Evolutionary conservation across 352 stramenopile genomes (phyloP).

Genomic region (Paralagenidium karlingii): DNA sequence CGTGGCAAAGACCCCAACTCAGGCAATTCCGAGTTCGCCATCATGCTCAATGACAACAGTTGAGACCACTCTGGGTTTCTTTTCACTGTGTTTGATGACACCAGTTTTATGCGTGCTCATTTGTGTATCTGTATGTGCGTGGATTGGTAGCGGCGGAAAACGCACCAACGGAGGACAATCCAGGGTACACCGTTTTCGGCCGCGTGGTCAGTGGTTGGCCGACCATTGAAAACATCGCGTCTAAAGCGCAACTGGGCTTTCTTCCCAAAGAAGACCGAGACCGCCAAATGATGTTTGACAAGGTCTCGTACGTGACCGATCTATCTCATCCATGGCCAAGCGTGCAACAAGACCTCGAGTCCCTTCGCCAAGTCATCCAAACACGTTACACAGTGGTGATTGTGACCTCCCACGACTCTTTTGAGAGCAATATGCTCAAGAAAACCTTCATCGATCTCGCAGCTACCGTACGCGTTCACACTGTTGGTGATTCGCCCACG

Average conservation of each 20-base stretch:
- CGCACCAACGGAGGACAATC: conserved; percentile 37
- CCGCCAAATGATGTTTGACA: conserved; percentile 52
- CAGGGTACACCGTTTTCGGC: conserved; percentile 70
- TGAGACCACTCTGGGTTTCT: not conserved
- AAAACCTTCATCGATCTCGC: conserved; percentile 59
- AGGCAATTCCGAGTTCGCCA: conserved; percentile 70
- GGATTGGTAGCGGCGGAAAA: conserved; percentile 41
- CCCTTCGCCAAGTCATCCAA: conserved; percentile 58
- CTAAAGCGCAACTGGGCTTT: conserved; percentile 56
- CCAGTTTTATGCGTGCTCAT: not conserved
- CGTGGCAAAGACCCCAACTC: conserved; percentile 52
- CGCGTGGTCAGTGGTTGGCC: conserved; percentile 68
- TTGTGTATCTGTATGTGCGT: too few relatives aligned
- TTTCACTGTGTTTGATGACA: not conserved
- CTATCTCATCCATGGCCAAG: conserved; percentile 46
- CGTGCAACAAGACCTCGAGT: conserved; percentile 44
- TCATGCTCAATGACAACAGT: conserved; percentile 80
- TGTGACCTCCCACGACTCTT: conserved; percentile 90
- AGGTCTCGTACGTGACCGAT: conserved; percentile 48
- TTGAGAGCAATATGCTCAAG: conserved; percentile 86
- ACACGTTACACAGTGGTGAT: conserved; percentile 85
- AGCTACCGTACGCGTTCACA: conserved; percentile 33
- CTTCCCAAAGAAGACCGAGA: conserved; percentile 52
- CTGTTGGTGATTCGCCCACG: conserved; percentile 37
- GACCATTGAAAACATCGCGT: conserved; percentile 57